phyloP scores from a whole-genome alignment of 2,329 filamentous ascomycete genomes.

The Hypoxylon sp. region DNA sequence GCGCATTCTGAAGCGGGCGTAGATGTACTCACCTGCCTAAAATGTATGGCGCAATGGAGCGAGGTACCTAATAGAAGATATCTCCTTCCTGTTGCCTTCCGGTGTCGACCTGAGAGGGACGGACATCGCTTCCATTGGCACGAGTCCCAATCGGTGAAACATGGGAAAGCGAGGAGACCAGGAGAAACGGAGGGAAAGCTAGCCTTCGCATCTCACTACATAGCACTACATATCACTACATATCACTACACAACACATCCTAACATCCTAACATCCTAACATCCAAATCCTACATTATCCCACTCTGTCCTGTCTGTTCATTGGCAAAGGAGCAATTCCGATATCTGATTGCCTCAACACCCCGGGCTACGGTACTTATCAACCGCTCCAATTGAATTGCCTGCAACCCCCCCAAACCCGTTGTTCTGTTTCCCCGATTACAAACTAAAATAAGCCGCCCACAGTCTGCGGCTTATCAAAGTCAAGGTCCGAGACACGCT shows the following conservation, averaged over 20 bases:
- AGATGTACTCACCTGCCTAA: constrained; percentile 27
- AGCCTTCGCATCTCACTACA: neutral
- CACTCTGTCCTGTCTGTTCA: constrained; percentile 36
- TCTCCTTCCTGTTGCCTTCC: constrained; percentile 6
- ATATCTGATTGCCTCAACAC: constrained; percentile 32
- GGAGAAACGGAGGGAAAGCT: constrained; percentile 10
- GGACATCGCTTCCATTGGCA: constrained; percentile 19
- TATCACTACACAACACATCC: constrained; percentile 7
- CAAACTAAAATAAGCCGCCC: constrained; percentile 40
- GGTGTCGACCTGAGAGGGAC: constrained; percentile 6
- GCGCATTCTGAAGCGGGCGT: neutral
- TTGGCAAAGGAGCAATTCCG: constrained; percentile 31
- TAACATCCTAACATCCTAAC: no score
- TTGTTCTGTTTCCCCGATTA: constrained; percentile 35
- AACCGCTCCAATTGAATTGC: constrained; percentile 41
- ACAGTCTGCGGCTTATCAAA: constrained; percentile 40
- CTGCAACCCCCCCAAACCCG: constrained; percentile 20
- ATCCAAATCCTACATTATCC: constrained; percentile 41
- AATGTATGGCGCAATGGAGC: constrained; percentile 4
- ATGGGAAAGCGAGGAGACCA: constrained; percentile 16
- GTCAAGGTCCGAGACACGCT: constrained; percentile 30
- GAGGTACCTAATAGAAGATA: constrained; percentile 6
- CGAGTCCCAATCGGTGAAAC: constrained; percentile 24
- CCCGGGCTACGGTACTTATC: constrained; percentile 36
- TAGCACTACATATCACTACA: constrained; percentile 11